Conservation (phyloP, 2,329 filamentous ascomycete species). For the Cadophora sp. region DNA sequence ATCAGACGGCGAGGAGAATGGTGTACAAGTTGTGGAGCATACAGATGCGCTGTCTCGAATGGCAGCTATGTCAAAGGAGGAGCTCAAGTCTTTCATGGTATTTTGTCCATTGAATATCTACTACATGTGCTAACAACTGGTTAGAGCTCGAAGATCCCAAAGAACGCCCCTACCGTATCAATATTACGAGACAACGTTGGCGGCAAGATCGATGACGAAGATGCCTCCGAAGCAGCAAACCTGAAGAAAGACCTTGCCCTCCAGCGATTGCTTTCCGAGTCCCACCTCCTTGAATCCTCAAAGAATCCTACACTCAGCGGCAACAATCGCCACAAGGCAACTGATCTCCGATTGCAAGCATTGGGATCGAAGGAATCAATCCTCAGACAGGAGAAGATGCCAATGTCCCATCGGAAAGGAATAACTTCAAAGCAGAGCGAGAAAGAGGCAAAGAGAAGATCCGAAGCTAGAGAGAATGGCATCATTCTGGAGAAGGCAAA, state of each 20-base stretch:
- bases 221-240: slow-evolving; percentile 66
- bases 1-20: slow-evolving; percentile 56
- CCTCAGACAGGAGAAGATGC: slow-evolving; percentile 84
- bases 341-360: slow-evolving; percentile 82
- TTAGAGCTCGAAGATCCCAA: slow-evolving; percentile 44
- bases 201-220: slow-evolving; percentile 53
- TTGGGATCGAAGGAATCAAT: slow-evolving; percentile 81
- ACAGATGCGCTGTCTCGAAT: slow-evolving; percentile 39
- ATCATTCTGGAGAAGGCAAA: slow-evolving; percentile 77
- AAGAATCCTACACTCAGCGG: slow-evolving; percentile 60
- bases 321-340: slow-evolving; percentile 78
- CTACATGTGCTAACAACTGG: slow-evolving; percentile 20
- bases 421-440: slow-evolving; percentile 71
- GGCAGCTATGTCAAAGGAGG: slow-evolving; percentile 65
- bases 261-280: slow-evolving; percentile 89
- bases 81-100: slow-evolving; percentile 83
- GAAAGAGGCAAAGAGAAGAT: slow-evolving; percentile 74
- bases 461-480: slow-evolving; percentile 87
- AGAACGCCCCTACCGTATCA: slow-evolving; percentile 33
- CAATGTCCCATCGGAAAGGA: slow-evolving; percentile 85
- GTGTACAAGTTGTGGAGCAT: slow-evolving; percentile 54
- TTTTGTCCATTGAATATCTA: background rate
- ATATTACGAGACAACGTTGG: slow-evolving; percentile 40
- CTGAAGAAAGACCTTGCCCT: slow-evolving; percentile 92
- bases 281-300: slow-evolving; percentile 77